Base-by-base conservation (phyloP, 345 rosid genomes). In the Iberis pinnata region DNA sequence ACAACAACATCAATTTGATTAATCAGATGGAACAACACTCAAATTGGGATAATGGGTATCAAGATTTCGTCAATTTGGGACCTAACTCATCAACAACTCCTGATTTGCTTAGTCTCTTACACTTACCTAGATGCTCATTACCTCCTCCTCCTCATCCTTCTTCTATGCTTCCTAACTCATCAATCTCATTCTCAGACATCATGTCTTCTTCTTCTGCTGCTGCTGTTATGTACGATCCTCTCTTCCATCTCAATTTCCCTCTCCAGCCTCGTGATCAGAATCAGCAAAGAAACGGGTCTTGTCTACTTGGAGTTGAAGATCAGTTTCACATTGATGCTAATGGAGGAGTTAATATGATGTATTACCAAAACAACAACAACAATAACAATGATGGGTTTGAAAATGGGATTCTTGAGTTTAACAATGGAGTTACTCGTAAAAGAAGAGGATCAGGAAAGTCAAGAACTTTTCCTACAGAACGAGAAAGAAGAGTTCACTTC, bases 31-130 rank as follows among this genome's bases (percentile, higher is more conserved):
- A 36, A 10, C 64, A 60, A 49, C 73, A 67, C 14, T 37, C 67
- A 31, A 69, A 58, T 47, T 80, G 83, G 86, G 77, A 71, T n/a
- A 18, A 60, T 49, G 19, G 43, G 14, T 52, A 64, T 46, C 69
- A 64, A 35, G 67, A 64, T 35, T 61, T 69, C 12, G 56, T 48
- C 6, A 58, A 53, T 27, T 22, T 49, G 59, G 68, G 35, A 29
- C 63, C 51, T 4, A 68, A 61, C 62, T 25, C 76, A 48, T 51
- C 69, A 26, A 49, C 74, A 42, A 72, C 78, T 2, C 78, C 87
- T 16, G 88, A 82, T 60, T 85, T 87, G 42, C 83, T 81, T 46
- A 80, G 74, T 61, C 89, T 84, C 53, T 60, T 80, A 55, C 76
- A 73, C 39, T 68, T 81, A 15, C 77, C 82, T 42, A 63, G 77